Evolutionary conservation across 2,329 filamentous ascomycete genomes (phyloP).

Genomic region (Mycosphaerella sp.): DNA sequence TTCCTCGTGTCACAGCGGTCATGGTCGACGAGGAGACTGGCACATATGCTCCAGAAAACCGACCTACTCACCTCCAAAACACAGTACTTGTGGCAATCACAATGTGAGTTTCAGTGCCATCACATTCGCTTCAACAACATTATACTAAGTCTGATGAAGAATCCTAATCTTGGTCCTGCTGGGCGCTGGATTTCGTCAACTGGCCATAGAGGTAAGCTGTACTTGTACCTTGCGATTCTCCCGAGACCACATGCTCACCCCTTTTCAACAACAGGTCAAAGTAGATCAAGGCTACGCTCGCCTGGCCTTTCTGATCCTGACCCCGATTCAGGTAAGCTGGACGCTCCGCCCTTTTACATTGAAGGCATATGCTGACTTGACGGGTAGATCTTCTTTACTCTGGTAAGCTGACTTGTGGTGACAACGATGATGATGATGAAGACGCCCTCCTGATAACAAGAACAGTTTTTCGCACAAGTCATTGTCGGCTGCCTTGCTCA

Average conservation of each 20-base stretch:
- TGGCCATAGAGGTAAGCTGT: conserved; percentile 52
- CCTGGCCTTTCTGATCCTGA: conserved; percentile 58
- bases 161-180: conserved; percentile 59
- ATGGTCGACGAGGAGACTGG: conserved; percentile 68
- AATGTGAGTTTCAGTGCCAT: conserved; percentile 33
- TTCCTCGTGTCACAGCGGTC: not conserved
- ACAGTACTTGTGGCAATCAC: conserved; percentile 62
- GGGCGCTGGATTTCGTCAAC: conserved; percentile 62
- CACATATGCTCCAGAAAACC: conserved; percentile 48
- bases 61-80: conserved; percentile 64
- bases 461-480: conserved; percentile 66
- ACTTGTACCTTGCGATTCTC: not conserved
- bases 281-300: conserved; percentile 59
- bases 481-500: conserved; percentile 70
- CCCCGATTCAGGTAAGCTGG: conserved; percentile 54
- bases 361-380: not conserved
- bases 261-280: conserved; percentile 36
- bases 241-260: not conserved
- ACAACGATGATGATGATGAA: not conserved
- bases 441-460: not conserved
- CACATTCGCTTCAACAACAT: not conserved
- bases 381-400: conserved; percentile 61
- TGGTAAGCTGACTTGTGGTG: conserved; percentile 36
- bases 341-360: not conserved
- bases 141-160: not conserved